Evolutionary conservation across 352 stramenopile species (phyloP).

Genomic region (Phytopythium kandeliae): DNA sequence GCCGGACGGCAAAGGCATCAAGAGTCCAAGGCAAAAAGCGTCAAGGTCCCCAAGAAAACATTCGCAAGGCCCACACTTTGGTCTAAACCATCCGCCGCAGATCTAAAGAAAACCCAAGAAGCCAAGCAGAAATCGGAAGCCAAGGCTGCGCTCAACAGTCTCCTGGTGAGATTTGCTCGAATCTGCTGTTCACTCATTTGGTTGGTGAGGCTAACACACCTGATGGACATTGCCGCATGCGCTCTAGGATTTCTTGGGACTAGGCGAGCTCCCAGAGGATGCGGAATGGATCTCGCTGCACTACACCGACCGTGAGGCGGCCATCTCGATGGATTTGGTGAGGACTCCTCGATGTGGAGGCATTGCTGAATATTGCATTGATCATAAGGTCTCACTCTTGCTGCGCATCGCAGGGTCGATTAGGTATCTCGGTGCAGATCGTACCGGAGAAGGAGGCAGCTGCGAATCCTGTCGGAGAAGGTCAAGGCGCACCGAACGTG

Average conservation of each 20-base stretch:
- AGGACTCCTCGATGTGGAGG: background rate
- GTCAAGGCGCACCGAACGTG: constrained; percentile 81
- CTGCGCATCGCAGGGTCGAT: constrained; percentile 20
- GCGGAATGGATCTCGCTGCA: constrained; percentile 73
- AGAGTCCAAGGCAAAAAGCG: background rate
- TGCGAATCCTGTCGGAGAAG: constrained; percentile 67
- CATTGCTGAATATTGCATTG: background rate
- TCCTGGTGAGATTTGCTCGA: constrained; percentile 25
- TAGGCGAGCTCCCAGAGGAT: constrained; percentile 68
- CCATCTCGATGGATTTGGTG: constrained; percentile 60
- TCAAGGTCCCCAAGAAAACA: constrained; percentile 8
- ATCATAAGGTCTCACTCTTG: constrained; percentile 4
- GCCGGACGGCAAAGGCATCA: constrained; percentile 14
- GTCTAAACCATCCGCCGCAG: constrained; percentile 14
- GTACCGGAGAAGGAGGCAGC: constrained; percentile 79
- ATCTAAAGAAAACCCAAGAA: constrained; percentile 14
- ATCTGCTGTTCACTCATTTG: background rate
- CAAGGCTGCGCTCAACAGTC: constrained; percentile 47
- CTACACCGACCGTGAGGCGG: constrained; percentile 68
- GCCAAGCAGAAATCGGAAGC: constrained; percentile 53
- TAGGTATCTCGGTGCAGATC: constrained; percentile 72
- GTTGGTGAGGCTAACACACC: background rate
- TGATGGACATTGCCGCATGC: background rate
- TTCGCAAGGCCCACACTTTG: constrained; percentile 18
- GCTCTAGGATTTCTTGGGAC: constrained; percentile 57